Base-by-base conservation (phyloP, 2,329 filamentous ascomycete species). In the Thielaviopsis musarum region DNA sequence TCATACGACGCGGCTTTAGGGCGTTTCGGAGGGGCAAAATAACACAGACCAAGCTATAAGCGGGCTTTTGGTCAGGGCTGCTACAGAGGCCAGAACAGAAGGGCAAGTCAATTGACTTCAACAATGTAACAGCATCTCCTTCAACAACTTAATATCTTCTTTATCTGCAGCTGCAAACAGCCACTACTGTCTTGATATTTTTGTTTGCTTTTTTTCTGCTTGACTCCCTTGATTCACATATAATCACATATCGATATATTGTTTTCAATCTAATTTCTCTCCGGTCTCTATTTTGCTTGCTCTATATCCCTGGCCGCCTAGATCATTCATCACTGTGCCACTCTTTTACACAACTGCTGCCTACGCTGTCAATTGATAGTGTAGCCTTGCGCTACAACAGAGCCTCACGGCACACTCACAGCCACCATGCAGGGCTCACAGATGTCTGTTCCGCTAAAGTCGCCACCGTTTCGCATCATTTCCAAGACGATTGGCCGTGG, bases 401-500 rank as follows among this genome's bases (percentile, higher is more conserved):
- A 17, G 53, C 30, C 30, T 34, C 48, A 9, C n/a, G n/a, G 45
- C n/a, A 49, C 17, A 49, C 19, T n/a, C 7, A 19, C 24, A 21
- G n/a, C 41, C 6, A 54, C 4, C 30, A 62, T 62, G 57, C 57
- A 62, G 52, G 57, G 30, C 79, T 95, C 90, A 65, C 93, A 98
- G 74, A 75, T 91, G 65, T 90, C 90, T 68, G 90, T 91, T 64
- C 76, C 97, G 56, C 93, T 93, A 24, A 75, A 68, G 63, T 83
- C 95, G 67, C 78, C 98, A 56, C 93, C 93, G 57, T 98, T 98
- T 71, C 84, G 91, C 64, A 85, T 98, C 68, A 81, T 98, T 67
- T 97, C 93, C 62, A 93, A 93, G 71, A 98, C 93, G 15, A 95
- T 98, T 66, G 93, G 93, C 59, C 86, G 89, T 69, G 93, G 93